Evolutionary conservation across 768 basidiomycete species (phyloP), one percentile per base, ranked within the genome.

Genomic region (Inosperma sp.): DNA sequence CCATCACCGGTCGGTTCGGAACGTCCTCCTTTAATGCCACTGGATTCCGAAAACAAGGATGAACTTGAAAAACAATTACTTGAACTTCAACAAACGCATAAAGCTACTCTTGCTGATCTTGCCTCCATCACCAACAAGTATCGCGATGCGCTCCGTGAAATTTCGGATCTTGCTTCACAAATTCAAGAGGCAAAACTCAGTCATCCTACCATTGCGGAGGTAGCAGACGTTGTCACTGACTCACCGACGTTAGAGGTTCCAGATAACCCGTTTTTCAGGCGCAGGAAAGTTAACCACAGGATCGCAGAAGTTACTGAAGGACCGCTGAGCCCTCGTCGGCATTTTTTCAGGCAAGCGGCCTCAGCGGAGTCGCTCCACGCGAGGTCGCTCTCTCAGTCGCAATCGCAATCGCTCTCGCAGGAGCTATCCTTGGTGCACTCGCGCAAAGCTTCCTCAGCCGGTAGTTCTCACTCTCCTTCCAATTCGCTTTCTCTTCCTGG

Each of bases 401-500:
- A 89, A 71, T 93, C 93, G 68, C 82, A 85, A 76, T 95, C 93
- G 78, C 84, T 95, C 61, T 94, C 93, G 75, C 93, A 97, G 93
- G 93, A 91, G 79, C 80, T 92, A 58, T 92, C 84, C 59, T 92
- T 85, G 75, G 88, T 72, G 72, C 86, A 84, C 64, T 88, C 83
- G 74, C 88, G 87, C 79, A 86, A 86, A 73, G 74, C 77, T 50
- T 80, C 79, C 59, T 90, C 87, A 61, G 84, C 83, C 54, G 80
- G 78, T 82, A 82, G 80, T 56, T 72, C 72, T 17, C 76, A 78
- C 59, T 79, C 77, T 13, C 70, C 80, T n/a, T 83, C 83, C 13
- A 76, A 76, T 52, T 85, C 86, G 8, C 77, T 81, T 52, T 72
- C n/a, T n/a, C n/a, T n/a, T n/a, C n/a, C n/a, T n/a, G n/a, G n/a